Conservation (phyloP, 306 rosid species). For the Prunus fruticosa region DNA sequence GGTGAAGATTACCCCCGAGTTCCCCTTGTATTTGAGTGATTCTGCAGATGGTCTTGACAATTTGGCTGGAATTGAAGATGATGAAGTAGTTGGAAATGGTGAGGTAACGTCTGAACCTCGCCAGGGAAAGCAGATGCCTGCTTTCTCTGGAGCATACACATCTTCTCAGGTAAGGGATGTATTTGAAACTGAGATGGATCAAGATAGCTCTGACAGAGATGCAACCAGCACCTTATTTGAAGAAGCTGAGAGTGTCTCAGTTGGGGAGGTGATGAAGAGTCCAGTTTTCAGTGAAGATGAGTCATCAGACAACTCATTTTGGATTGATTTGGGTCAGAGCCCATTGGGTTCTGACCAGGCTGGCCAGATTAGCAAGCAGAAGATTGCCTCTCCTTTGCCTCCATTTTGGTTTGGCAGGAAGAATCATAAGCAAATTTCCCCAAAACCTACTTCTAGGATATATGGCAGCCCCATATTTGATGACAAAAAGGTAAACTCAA, state of each 20-base stretch:
- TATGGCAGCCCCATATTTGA: conserved; percentile 76
- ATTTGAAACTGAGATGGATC: conserved; percentile 86
- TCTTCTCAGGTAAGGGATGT: conserved; percentile 91
- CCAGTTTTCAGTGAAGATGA: conserved; percentile 96
- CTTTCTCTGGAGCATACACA: conserved; percentile 90
- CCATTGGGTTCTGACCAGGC: conserved; percentile 78
- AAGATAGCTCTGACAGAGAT: conserved; percentile 85
- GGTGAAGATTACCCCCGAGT: conserved; percentile 94
- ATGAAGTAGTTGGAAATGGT: conserved; percentile 42
- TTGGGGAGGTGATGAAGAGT: conserved; percentile 93
- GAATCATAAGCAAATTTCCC: conserved; percentile 59
- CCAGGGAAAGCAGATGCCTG: conserved; percentile 68
- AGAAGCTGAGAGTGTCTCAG: conserved; percentile 83
- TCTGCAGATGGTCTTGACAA: conserved; percentile 76
- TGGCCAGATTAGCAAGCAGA: conserved; percentile 53
- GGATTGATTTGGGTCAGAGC: conserved; percentile 98
- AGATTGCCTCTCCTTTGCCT: conserved; percentile 72
- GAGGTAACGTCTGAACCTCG: conserved; percentile 58
- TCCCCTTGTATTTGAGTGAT: conserved; percentile 81
- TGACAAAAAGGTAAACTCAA: conserved; percentile 43
- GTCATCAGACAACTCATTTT: conserved; percentile 81
- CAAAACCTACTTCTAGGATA: conserved; percentile 60
- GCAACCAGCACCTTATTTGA: conserved; percentile 93
- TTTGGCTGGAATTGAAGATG: conserved; percentile 58
- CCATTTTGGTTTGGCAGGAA: conserved; percentile 63